These are phyloP conservation scores for Leccinellum luteum DNA, from an alignment of 768 basidiomycete genomes.

Conservation along the genomic window DNA sequence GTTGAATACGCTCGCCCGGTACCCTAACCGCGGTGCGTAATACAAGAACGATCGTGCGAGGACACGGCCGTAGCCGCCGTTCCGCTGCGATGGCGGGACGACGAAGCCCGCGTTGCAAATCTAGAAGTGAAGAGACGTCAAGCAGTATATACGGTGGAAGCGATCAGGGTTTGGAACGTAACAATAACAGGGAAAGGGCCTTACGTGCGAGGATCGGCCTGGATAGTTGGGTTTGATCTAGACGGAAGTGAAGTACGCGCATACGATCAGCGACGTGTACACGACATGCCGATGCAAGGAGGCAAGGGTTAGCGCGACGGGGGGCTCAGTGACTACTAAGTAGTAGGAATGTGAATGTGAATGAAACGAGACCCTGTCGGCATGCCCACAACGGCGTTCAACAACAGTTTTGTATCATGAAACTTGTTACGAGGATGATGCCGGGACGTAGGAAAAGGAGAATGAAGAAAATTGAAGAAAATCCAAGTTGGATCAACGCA, in stretches of 20 bases:
- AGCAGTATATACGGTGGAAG: background rate
- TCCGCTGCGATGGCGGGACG: slow-evolving; percentile 61
- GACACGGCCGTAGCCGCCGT: slow-evolving; percentile 62
- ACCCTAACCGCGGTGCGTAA: slow-evolving; percentile 78
- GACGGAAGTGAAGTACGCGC: background rate
- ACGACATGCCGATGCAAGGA: background rate
- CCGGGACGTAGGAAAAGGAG: background rate
- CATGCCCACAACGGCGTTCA: background rate
- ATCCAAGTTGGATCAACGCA: slow-evolving; percentile 37
- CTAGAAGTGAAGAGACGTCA: slow-evolving; percentile 31
- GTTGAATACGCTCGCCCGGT: slow-evolving; percentile 83
- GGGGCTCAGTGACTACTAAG: background rate
- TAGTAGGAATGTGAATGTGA: background rate
- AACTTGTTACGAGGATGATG: background rate
- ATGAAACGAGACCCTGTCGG: background rate
- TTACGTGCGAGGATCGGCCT: slow-evolving; percentile 83
- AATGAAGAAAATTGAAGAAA: background rate
- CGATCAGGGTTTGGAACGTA: background rate
- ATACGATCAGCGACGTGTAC: slow-evolving; percentile 3
- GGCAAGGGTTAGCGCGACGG: background rate
- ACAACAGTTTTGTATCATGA: background rate
- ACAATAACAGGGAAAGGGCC: slow-evolving; percentile 28
- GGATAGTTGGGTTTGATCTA: slow-evolving; percentile 89
- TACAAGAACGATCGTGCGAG: slow-evolving; percentile 78
- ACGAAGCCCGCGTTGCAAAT: slow-evolving; percentile 92